Percentiles rank a stretch among this genome's conserved stretches.
Conservation (phyloP, 1,284 basidiomycete species). For the Microbotryomycetes sp. region DNA sequence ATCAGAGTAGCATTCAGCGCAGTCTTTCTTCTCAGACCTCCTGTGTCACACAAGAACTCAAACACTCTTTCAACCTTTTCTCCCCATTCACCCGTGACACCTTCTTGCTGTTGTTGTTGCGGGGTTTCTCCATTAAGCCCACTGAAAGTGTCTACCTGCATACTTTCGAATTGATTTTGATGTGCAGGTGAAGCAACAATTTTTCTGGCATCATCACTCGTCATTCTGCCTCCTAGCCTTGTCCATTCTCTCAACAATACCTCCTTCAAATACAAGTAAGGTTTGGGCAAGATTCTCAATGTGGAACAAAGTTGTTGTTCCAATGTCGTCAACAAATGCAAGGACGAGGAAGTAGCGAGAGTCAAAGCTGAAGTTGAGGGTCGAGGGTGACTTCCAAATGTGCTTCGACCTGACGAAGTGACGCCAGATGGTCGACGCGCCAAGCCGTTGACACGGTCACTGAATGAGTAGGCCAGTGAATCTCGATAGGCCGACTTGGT, state of each 20-base stretch:
- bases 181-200: background rate
- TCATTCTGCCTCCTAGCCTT: constrained; percentile 59
- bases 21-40: constrained; percentile 6
- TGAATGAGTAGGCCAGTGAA: background rate
- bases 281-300: constrained; percentile 80
- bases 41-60: constrained; percentile 19
- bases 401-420: background rate
- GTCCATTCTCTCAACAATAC: constrained; percentile 84
- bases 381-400: constrained; percentile 48
- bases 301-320: constrained; percentile 83
- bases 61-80: constrained; percentile 31
- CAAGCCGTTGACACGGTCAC: background rate
- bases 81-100: constrained; percentile 22
- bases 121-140: background rate
- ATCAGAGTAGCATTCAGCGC: too few relatives aligned
- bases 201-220: constrained; percentile 6
- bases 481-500: constrained; percentile 16
- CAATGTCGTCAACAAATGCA: constrained; percentile 76
- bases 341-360: constrained; percentile 37
- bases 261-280: constrained; percentile 88
- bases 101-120: background rate
- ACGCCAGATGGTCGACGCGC: background rate
- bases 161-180: background rate
- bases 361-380: constrained; percentile 25
- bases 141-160: background rate